A percentile compares a stretch with the other conserved stretches of the same genome.
phyloP scores from a whole-genome alignment of 2,329 filamentous ascomycete genomes.

The Macrophomina pseudophaseolina region DNA sequence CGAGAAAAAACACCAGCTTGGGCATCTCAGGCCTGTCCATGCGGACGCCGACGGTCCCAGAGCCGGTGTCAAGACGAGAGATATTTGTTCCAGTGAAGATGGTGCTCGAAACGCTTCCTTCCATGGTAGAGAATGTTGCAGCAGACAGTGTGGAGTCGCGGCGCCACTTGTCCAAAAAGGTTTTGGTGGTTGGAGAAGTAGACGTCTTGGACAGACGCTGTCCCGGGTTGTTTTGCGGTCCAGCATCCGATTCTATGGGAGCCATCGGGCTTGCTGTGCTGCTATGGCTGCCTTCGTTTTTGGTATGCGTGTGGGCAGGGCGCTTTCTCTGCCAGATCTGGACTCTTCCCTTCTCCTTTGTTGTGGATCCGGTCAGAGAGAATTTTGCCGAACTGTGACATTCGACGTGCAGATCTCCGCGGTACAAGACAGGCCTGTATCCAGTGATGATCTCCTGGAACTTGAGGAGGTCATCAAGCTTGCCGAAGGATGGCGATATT shows the following conservation, averaged over 20 bases:
- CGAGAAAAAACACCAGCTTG: slow-evolving; percentile 29
- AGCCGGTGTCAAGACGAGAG: slow-evolving; percentile 25
- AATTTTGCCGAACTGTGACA: slow-evolving; percentile 21
- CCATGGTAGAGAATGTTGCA: slow-evolving; percentile 1
- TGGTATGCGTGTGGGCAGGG: not conserved
- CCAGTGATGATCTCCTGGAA: slow-evolving; percentile 6
- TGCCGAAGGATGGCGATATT: slow-evolving; percentile 28
- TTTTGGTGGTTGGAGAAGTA: slow-evolving; percentile 2
- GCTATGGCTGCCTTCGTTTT: not conserved
- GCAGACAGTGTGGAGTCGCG: slow-evolving; percentile 15
- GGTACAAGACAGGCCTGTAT: slow-evolving; percentile 17
- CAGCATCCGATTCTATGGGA: not conserved
- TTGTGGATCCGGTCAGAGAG: slow-evolving; percentile 1
- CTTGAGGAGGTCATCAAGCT: slow-evolving; percentile 15
- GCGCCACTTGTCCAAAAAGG: slow-evolving; percentile 1
- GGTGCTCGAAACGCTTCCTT: slow-evolving; percentile 15
- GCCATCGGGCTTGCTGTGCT: not conserved
- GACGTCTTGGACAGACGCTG: slow-evolving; percentile 4
- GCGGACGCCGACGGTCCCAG: slow-evolving; percentile 21
- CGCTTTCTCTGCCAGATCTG: slow-evolving; percentile 29
- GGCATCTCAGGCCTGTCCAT: slow-evolving; percentile 27
- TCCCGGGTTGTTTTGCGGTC: not conserved
- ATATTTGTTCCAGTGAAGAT: slow-evolving; percentile 27
- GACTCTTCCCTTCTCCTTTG: slow-evolving; percentile 25
- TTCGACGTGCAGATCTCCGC: slow-evolving; percentile 23